A percentile compares a stretch with the other conserved stretches of the same genome.
phyloP scores from a whole-genome alignment of 805 yeast species.

The Kuraishia piskuri region DNA sequence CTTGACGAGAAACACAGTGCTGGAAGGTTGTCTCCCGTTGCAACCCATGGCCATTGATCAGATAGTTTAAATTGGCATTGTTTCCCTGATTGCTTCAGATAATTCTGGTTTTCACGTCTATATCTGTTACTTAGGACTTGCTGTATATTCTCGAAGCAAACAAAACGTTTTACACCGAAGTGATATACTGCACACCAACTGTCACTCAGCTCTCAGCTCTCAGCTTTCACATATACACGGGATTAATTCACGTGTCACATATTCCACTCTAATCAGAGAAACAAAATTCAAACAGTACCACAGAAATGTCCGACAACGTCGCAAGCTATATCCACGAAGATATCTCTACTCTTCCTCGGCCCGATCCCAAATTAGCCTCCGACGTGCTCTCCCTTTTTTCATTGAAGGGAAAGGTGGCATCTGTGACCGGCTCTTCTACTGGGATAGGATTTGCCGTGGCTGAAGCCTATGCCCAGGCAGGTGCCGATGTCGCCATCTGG shows the following conservation, averaged over 20 bases:
- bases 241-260: no score
- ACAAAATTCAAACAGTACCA: no score
- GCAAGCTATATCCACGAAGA: neutral
- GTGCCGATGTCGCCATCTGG: constrained; percentile 75
- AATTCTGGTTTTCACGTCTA: neutral
- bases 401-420: constrained; percentile 77
- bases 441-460: constrained; percentile 82
- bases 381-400: constrained; percentile 41
- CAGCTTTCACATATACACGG: neutral
- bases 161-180: no score
- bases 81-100: neutral
- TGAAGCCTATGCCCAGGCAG: constrained; percentile 78
- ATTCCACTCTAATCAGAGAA: no score
- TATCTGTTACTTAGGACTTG: neutral
- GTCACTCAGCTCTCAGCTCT: no score
- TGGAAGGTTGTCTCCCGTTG: neutral
- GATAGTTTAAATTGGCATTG: no score
- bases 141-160: neutral
- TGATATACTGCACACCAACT: no score
- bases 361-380: neutral
- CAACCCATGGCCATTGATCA: neutral
- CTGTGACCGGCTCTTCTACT: constrained; percentile 75
- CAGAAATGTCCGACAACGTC: neutral
- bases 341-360: neutral
- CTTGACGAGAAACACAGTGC: neutral